Conservation (phyloP, 495 filamentous ascomycete genomes). For the Ramalina peruviana region DNA sequence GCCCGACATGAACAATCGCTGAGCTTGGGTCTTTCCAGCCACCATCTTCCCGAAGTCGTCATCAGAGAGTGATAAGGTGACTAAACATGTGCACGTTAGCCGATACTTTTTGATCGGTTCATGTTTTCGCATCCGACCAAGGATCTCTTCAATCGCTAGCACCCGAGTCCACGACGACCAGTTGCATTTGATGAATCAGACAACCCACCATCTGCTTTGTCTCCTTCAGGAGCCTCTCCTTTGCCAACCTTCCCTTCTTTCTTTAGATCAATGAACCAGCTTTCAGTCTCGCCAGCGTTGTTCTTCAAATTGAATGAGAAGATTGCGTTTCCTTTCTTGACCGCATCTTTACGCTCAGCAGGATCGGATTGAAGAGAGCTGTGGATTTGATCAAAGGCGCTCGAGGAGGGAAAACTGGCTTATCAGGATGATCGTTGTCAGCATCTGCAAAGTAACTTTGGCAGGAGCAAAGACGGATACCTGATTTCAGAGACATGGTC, state of each 20-base stretch:
- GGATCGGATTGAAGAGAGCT: conserved; percentile 51
- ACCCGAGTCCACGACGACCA: no score
- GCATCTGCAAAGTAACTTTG: neutral
- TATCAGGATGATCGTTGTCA: neutral
- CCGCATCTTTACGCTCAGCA: conserved; percentile 69
- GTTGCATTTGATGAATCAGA: neutral
- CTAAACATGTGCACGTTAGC: conserved; percentile 26
- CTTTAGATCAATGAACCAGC: conserved; percentile 95
- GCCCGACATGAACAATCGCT: conserved; percentile 89
- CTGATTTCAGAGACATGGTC: conserved; percentile 74
- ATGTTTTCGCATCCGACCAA: neutral
- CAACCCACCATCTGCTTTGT: conserved; percentile 67
- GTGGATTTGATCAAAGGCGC: conserved; percentile 81
- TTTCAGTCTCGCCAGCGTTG: conserved; percentile 55
- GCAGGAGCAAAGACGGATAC: conserved; percentile 27
- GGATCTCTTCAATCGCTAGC: neutral
- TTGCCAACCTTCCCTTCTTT: conserved; percentile 69
- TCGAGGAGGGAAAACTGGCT: conserved; percentile 85
- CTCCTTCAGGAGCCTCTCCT: conserved; percentile 49
- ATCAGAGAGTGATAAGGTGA: conserved; percentile 73
- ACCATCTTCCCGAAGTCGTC: conserved; percentile 74
- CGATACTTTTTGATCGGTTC: neutral
- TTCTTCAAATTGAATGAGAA: conserved; percentile 93
- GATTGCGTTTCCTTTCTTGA: conserved; percentile 74
- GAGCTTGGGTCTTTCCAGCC: conserved; percentile 80